phyloP scores from a whole-genome alignment of 768 basidiomycete genomes.

The Boletus eberwhitei region DNA sequence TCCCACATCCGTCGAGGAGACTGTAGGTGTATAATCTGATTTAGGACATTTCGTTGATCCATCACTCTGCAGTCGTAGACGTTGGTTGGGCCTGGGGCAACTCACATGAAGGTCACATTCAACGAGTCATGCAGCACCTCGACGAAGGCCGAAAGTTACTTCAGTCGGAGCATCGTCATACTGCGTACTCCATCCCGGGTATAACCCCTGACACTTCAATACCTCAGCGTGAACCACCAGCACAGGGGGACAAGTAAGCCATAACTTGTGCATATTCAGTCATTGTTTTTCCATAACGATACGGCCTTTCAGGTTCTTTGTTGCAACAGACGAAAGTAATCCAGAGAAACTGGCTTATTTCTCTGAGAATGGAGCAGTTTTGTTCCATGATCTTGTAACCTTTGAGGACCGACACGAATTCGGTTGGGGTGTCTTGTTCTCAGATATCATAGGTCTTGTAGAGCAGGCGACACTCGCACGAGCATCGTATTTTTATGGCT shows the following conservation, averaged over 20 bases:
- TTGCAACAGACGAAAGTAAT: constrained; percentile 38
- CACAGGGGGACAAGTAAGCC: constrained; percentile 16
- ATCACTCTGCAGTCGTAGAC: constrained; percentile 19
- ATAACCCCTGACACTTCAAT: constrained; percentile 8
- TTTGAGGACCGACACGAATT: constrained; percentile 36
- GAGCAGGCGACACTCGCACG: constrained; percentile 38
- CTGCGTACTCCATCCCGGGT: constrained; percentile 17
- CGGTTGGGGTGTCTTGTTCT: constrained; percentile 40
- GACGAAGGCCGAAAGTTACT: constrained; percentile 29
- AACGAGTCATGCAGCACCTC: constrained; percentile 32
- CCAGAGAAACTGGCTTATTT: constrained; percentile 30
- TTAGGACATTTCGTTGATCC: neutral
- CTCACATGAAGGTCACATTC: constrained; percentile 31
- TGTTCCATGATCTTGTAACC: constrained; percentile 39
- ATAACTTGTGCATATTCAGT: neutral
- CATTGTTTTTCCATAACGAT: neutral
- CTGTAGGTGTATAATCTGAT: constrained; percentile 22
- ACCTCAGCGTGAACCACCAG: constrained; percentile 16
- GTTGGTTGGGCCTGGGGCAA: constrained; percentile 34
- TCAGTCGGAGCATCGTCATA: constrained; percentile 12
- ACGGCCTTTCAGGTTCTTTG: constrained; percentile 22
- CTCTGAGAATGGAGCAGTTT: constrained; percentile 32
- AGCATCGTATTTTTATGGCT: constrained; percentile 38
- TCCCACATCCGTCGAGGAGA: constrained; percentile 39
- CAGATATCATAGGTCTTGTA: constrained; percentile 39